These are phyloP conservation scores for Fusarium phyllophilum DNA, from an alignment of 2,329 filamentous ascomycete species.

Conservation along the genomic window DNA sequence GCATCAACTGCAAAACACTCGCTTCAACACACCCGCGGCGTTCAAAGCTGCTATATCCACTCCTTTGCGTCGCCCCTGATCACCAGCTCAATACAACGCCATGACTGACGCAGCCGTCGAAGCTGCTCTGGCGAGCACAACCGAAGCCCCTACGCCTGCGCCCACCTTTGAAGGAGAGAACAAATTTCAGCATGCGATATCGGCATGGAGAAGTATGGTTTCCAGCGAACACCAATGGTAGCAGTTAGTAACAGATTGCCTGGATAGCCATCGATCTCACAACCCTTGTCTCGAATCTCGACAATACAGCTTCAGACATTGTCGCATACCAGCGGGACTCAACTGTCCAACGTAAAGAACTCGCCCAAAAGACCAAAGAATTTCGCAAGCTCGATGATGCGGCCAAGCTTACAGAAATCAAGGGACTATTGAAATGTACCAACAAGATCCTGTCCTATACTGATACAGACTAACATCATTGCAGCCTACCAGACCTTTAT, in stretches of 20 bases:
- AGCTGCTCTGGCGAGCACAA: conserved; percentile 41
- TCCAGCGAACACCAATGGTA: background rate
- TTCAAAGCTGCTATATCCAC: conserved; percentile 27
- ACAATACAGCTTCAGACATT: conserved; percentile 94
- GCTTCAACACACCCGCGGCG: conserved; percentile 1
- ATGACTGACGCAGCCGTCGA: conserved; percentile 50
- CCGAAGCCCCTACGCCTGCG: conserved; percentile 40
- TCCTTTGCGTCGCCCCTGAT: conserved; percentile 24
- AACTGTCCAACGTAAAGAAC: conserved; percentile 94
- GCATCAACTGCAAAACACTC: conserved; percentile 8
- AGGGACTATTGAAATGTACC: conserved; percentile 84
- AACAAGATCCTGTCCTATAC: background rate
- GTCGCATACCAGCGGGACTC: conserved; percentile 93
- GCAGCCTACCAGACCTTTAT: conserved; percentile 97
- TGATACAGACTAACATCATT: conserved; percentile 10
- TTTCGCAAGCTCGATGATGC: conserved; percentile 94
- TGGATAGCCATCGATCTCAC: conserved; percentile 84
- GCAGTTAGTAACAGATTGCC: conserved; percentile 37
- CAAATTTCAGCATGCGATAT: conserved; percentile 96
- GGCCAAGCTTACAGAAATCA: conserved; percentile 87
- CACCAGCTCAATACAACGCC: conserved; percentile 19
- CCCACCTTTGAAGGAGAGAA: conserved; percentile 71
- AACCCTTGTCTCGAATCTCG: conserved; percentile 83
- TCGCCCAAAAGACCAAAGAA: conserved; percentile 99
- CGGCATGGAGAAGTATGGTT: conserved; percentile 87